Base-by-base conservation (phyloP, 1,139 yeast genomes). In the Debaryomycetaceae sp. region DNA sequence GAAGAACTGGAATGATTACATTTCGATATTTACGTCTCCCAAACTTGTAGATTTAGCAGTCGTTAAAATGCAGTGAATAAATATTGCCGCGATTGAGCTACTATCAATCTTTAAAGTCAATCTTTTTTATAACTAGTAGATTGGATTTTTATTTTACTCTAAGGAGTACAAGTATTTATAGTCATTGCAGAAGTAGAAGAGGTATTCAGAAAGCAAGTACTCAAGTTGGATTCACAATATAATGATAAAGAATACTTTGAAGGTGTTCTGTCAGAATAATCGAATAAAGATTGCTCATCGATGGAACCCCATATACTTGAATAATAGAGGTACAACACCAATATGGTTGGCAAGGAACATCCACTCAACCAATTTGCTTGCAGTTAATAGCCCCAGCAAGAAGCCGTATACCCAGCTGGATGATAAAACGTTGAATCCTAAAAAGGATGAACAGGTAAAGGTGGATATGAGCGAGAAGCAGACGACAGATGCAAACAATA, bases 401-500 rank as follows among this genome's bases (percentile, higher is more conserved):
- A 3, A 22, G 3, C 26, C 26, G 11, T 22, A 22, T 22, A 22
- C 26, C 7, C 26, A 22, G 26, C 7, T 22, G 26, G 2, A 22
- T 22, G 26, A 22, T 8, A 11, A 22, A 11, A 22, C 26, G 7
- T 11, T 22, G 26, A 22, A 22, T 8, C 11, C 26, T 3, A 22
- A 22, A 22, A 22, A 22, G 26, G 26, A 22, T 11, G n/a, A 30
- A 30, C 17, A 30, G 17, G 32, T 8, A 9, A 30, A 8, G 8
- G 17, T 16, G n/a, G 32, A 30, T 9, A 3, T 15, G 9, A 18
- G 6, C 6, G 22, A 8, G 14, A 26, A 9, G n/a, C 7, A 17
- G 6, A 22, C 9, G 16, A 17, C 35, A 13, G 30, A 42, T 44
- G 13, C 43, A 39, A 31, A n/a, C n/a, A n/a, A 17, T 9, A 7